A percentile compares a stretch with the other conserved stretches of the same genome.
Conservation (phyloP, 2,329 filamentous ascomycete genomes). For the Epicoccum sorghinum region DNA sequence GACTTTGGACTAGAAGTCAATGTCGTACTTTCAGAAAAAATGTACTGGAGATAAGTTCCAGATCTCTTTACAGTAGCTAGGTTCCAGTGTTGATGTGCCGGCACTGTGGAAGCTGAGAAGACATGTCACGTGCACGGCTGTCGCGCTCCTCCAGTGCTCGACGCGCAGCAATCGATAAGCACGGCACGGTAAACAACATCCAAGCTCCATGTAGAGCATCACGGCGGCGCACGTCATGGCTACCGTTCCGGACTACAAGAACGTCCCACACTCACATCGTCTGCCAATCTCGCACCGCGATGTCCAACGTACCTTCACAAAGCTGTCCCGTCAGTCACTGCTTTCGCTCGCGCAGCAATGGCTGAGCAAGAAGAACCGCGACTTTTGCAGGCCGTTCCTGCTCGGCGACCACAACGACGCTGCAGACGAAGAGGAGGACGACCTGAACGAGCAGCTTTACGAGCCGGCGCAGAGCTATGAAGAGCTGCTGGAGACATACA, state of each 20-base stretch:
- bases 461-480: constrained; percentile 69
- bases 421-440: constrained; percentile 58
- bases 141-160: not conserved
- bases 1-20: not conserved
- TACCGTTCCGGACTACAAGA: constrained; percentile 72
- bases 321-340: constrained; percentile 74
- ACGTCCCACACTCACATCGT: constrained; percentile 73
- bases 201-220: constrained; percentile 35
- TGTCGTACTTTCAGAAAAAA: too few relatives aligned
- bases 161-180: constrained; percentile 30
- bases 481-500: constrained; percentile 64
- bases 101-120: too few relatives aligned
- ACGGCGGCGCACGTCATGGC: constrained; percentile 48
- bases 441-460: constrained; percentile 66
- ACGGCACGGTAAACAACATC: constrained; percentile 27
- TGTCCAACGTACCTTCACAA: constrained; percentile 69
- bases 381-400: constrained; percentile 66
- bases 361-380: constrained; percentile 71
- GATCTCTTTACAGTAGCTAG: too few relatives aligned
- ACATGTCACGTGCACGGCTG: too few relatives aligned
- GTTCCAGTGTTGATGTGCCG: too few relatives aligned
- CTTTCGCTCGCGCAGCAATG: constrained; percentile 76
- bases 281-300: constrained; percentile 69
- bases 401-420: constrained; percentile 49
- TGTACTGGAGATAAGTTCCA: too few relatives aligned